Evolutionary conservation across 164 flowering plant genomes (phyloP), one percentile per base, ranked within the genome.

Genomic region (Stephania japonica): DNA sequence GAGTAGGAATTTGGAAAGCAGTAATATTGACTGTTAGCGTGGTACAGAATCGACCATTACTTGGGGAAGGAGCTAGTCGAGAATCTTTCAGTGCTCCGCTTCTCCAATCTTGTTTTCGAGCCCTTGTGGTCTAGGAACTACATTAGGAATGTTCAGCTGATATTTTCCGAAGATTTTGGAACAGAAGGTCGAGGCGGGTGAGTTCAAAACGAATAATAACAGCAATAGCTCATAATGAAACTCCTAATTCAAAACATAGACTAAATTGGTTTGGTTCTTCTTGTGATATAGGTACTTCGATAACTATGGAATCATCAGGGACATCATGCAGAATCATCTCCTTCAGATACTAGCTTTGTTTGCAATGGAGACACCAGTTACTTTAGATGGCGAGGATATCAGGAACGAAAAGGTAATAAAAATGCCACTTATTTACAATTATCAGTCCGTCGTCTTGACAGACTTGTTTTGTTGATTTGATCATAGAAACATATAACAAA

Each of bases 151-250:
- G 97, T 94, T 19, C 98, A 94, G 78, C 82, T 94, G 19, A 89
- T 92, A 78, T 94, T 94, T 78, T 90, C 97, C 50, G 97, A 92
- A 82, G 97, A 94, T 84, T 94, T 94, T 82, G 98, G 98, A 75
- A 92, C 98, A 25, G 98, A 94, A 84, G 97, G 98, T 59, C 88
- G 98, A 69, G 97, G 98, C 76, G 98, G 98, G 97, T 94, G 84
- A 72, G 77, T 67, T 69, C 67, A 1, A 69, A 67, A 32, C 66
- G 49, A 49, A 66, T 13, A 24, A 63, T 49, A 13, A 21, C 44
- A 18, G 32, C 11, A 32, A 4, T 24, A 6, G 25, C 14, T 9
- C 63, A 32, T 7, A 9, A 47, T 10, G 26, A 38, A 32, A 9
- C 4, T 69, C 27, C 42, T 42, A 16, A 8, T 19, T 42, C 3